Evolutionary conservation across 2,329 filamentous ascomycete genomes (phyloP).

Genomic region (Penicillium oxalicum): DNA sequence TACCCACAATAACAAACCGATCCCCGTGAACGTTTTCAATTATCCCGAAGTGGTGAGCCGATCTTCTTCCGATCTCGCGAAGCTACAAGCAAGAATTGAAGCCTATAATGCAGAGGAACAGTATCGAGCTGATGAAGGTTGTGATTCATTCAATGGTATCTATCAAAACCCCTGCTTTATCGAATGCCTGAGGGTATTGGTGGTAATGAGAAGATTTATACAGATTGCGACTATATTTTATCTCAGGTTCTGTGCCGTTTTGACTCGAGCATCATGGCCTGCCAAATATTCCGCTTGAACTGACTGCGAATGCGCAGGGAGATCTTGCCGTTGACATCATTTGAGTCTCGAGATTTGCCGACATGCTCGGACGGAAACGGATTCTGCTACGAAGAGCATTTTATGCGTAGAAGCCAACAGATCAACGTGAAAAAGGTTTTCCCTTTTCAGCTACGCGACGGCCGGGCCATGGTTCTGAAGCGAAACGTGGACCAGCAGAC

Average conservation of each 20-base stretch:
- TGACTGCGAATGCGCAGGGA: slow-evolving; percentile 1
- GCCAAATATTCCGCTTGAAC: neutral
- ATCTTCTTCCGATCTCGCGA: neutral
- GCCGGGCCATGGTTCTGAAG: slow-evolving; percentile 18
- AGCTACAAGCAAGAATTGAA: neutral
- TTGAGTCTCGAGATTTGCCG: neutral
- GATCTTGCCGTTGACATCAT: slow-evolving; percentile 1
- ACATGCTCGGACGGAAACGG: neutral
- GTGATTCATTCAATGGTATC: slow-evolving; percentile 44
- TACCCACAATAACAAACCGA: no score
- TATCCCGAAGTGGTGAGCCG: neutral
- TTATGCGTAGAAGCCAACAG: neutral
- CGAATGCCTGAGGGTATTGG: neutral
- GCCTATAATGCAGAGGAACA: slow-evolving; percentile 35
- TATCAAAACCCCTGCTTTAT: neutral
- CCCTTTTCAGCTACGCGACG: neutral
- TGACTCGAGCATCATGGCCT: neutral
- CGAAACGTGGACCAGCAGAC: slow-evolving; percentile 34
- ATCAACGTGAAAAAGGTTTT: neutral
- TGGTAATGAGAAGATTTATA: neutral
- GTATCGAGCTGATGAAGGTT: slow-evolving; percentile 44
- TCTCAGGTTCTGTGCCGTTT: slow-evolving; percentile 22
- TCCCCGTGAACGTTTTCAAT: neutral
- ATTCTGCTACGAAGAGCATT: slow-evolving; percentile 2
- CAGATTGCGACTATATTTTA: slow-evolving; percentile 3